A percentile compares a stretch with the other conserved stretches of the same genome.
phyloP scores from a whole-genome alignment of 306 rosid species.

The Pterocarpus santalinus region DNA sequence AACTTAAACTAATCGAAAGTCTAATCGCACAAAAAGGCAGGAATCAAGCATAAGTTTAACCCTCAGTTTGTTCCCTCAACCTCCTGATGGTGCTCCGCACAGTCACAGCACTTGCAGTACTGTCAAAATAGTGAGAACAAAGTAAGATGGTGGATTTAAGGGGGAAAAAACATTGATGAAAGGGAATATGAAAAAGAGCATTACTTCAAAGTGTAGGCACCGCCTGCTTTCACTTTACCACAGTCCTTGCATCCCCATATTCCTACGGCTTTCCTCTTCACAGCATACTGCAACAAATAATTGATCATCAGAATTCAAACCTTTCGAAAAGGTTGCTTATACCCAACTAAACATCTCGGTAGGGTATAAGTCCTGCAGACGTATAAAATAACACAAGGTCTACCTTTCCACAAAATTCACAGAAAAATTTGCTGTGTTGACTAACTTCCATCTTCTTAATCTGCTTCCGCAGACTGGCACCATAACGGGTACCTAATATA shows the following conservation, averaged over 20 bases:
- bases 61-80: constrained; percentile 66
- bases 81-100: constrained; percentile 76
- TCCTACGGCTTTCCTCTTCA: constrained; percentile 63
- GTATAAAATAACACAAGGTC: background rate
- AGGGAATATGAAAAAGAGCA: background rate
- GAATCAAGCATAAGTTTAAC: constrained; percentile 44
- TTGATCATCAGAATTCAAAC: background rate
- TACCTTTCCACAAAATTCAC: constrained; percentile 95
- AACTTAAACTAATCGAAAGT: constrained; percentile 9
- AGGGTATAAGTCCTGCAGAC: too few species aligned
- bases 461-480: constrained; percentile 94
- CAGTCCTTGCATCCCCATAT: constrained; percentile 70
- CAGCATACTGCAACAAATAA: constrained; percentile 55
- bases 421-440: constrained; percentile 89
- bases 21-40: constrained; percentile 10
- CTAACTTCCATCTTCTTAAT: constrained; percentile 97
- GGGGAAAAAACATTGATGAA: background rate
- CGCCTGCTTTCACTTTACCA: constrained; percentile 65
- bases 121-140: constrained; percentile 45
- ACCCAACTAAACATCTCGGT: background rate
- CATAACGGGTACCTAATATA: constrained; percentile 80
- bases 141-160: background rate
- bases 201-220: constrained; percentile 65
- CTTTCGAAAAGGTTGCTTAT: background rate
- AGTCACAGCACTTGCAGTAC: constrained; percentile 90